These are phyloP conservation scores for Elongisporangium anandrum DNA, from an alignment of 352 stramenopile genomes.

Conservation along the genomic window DNA sequence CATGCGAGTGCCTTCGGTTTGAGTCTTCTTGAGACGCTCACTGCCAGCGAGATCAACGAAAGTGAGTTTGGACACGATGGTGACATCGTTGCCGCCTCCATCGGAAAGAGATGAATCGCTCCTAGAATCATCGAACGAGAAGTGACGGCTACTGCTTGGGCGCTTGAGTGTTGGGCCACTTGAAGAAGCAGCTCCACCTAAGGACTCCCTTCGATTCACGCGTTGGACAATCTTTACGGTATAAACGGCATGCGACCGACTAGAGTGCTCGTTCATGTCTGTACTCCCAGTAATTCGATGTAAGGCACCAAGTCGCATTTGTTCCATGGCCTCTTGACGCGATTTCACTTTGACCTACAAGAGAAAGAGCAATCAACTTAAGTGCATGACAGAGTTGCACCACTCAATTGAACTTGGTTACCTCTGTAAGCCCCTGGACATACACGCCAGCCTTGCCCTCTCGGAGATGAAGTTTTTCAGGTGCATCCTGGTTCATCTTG, in stretches of 20 bases:
- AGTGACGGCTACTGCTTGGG: conserved; percentile 8
- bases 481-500: conserved; percentile 19
- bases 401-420: conserved; percentile 4
- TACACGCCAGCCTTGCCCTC: conserved; percentile 71
- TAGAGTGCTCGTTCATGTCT: conserved; percentile 87
- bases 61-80: conserved; percentile 74
- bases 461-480: conserved; percentile 61
- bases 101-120: conserved; percentile 3
- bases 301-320: conserved; percentile 71
- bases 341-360: conserved; percentile 47
- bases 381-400: background rate
- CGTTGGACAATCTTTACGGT: conserved; percentile 79
- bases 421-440: conserved; percentile 76
- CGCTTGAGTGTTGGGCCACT: conserved; percentile 6
- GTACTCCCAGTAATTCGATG: conserved; percentile 80
- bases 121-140: conserved; percentile 7
- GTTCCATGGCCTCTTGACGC: conserved; percentile 60
- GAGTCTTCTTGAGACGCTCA: conserved; percentile 83
- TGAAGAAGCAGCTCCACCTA: too few relatives aligned
- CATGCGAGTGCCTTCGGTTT: conserved; percentile 79
- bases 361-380: conserved; percentile 1
- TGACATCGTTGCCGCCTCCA: conserved; percentile 27
- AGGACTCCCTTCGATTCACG: conserved; percentile 20
- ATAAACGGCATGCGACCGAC: conserved; percentile 84
- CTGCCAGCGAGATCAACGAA: conserved; percentile 87